These are phyloP conservation scores for Inga oerstediana DNA, from an alignment of 306 rosid species.

Conservation along the genomic window DNA sequence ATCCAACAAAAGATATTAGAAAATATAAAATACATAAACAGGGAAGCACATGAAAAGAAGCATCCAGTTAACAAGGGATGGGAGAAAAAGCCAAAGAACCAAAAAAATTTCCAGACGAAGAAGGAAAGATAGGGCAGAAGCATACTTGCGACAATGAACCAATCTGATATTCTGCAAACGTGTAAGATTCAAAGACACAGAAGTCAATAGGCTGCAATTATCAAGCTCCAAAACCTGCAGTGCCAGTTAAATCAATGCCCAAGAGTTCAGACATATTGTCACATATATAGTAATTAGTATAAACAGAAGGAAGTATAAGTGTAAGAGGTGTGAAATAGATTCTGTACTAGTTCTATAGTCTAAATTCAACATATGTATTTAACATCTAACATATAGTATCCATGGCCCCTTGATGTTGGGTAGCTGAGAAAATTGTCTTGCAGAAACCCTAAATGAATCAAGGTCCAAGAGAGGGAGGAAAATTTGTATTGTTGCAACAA, in stretches of 20 bases:
- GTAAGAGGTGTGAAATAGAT: background rate
- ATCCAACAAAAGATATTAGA: background rate
- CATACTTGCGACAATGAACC: constrained; percentile 98
- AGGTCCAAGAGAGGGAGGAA: background rate
- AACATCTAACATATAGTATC: background rate
- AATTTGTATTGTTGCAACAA: background rate
- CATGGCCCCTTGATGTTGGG: background rate
- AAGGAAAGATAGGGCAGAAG: constrained; percentile 19
- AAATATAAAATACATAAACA: background rate
- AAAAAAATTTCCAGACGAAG: background rate
- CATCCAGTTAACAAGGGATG: background rate
- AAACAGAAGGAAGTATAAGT: background rate
- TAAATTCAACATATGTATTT: background rate
- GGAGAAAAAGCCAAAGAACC: background rate
- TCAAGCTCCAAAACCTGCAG: constrained; percentile 97
- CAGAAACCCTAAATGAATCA: background rate
- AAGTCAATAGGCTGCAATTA: constrained; percentile 84
- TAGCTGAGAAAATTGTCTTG: background rate
- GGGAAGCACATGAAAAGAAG: background rate
- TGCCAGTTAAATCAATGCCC: constrained; percentile 14
- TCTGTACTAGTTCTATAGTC: background rate
- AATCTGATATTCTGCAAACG: constrained; percentile 81
- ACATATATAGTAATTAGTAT: background rate
- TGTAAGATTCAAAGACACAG: constrained; percentile 87
- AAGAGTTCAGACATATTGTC: constrained; percentile 7